These are phyloP conservation scores for Talinum fruticosum DNA, from an alignment of 148 eudicot species.

Conservation along the genomic window DNA sequence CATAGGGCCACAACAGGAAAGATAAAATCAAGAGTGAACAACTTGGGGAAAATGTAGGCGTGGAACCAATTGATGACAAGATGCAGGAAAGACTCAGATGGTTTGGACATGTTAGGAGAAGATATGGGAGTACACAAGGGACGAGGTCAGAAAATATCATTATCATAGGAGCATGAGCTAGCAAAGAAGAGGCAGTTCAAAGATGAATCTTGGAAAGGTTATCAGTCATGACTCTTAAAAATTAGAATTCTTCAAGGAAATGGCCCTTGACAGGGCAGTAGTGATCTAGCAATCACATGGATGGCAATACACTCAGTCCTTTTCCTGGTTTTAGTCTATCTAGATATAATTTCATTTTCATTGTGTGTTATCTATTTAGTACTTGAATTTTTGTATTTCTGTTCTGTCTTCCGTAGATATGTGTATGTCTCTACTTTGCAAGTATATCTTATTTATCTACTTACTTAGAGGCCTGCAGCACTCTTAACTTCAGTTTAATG, in stretches of 20 bases:
- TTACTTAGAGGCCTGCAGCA: not conserved
- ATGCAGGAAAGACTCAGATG: not conserved
- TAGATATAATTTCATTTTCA: not conserved
- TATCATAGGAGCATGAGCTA: not conserved
- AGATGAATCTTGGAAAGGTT: not conserved
- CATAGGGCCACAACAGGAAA: not conserved
- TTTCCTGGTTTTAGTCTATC: not conserved
- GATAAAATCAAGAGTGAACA: not conserved
- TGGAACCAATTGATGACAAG: not conserved
- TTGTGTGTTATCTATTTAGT: not conserved
- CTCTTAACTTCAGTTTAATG: not conserved
- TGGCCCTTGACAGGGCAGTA: not conserved
- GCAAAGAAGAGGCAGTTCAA: not conserved
- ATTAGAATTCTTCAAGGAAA: not conserved
- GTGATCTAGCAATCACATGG: not conserved
- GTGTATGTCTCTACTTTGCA: not conserved
- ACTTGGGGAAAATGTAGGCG: not conserved
- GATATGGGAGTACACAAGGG: not conserved
- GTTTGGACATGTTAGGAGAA: not conserved
- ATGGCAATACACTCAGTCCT: not conserved
- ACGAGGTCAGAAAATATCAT: not conserved
- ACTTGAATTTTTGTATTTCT: no score
- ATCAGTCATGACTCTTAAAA: not conserved
- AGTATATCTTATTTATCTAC: not conserved
- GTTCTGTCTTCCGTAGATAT: not conserved